phyloP scores from a whole-genome alignment of 2,329 filamentous ascomycete species.

The Tolypocladium tundrense region DNA sequence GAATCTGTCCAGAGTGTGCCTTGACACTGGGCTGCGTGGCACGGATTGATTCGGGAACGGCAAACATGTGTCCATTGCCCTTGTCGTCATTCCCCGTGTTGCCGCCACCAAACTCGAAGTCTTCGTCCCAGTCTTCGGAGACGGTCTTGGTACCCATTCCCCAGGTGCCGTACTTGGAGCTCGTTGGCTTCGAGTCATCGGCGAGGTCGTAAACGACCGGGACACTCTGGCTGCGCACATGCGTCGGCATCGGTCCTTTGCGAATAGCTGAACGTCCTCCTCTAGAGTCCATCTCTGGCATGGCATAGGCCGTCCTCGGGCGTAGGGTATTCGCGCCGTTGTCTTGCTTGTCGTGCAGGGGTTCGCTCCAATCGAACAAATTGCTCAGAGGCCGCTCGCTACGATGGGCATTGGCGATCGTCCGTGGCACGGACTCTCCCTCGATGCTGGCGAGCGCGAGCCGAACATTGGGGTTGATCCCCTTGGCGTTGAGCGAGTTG shows the following conservation, averaged over 20 bases:
- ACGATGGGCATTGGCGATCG: conserved; percentile 5
- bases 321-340: conserved; percentile 48
- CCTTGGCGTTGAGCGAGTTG: conserved; percentile 41
- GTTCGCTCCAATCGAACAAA: conserved; percentile 71
- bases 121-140: conserved; percentile 83
- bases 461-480: conserved; percentile 42
- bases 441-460: conserved; percentile 44
- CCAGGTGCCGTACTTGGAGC: conserved; percentile 71
- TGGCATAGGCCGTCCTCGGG: conserved; percentile 66
- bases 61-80: conserved; percentile 21
- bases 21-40: conserved; percentile 74
- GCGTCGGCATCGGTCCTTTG: conserved; percentile 56
- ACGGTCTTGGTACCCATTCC: conserved; percentile 67
- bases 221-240: conserved; percentile 73
- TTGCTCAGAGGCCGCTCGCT: conserved; percentile 52
- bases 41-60: conserved; percentile 64
- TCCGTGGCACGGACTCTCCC: conserved; percentile 27
- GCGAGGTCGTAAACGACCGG: conserved; percentile 57
- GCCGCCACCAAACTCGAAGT: conserved; percentile 63
- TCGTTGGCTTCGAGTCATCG: conserved; percentile 44
- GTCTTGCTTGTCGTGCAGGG: conserved; percentile 51
- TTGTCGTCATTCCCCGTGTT: conserved; percentile 26
- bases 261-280: conserved; percentile 59
- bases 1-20: conserved; percentile 73
- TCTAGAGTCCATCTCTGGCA: conserved; percentile 60